Percentiles rank a stretch among this genome's conserved stretches.
Conservation (phyloP, 1,284 basidiomycete genomes). For the Trichosporon asahii region DNA sequence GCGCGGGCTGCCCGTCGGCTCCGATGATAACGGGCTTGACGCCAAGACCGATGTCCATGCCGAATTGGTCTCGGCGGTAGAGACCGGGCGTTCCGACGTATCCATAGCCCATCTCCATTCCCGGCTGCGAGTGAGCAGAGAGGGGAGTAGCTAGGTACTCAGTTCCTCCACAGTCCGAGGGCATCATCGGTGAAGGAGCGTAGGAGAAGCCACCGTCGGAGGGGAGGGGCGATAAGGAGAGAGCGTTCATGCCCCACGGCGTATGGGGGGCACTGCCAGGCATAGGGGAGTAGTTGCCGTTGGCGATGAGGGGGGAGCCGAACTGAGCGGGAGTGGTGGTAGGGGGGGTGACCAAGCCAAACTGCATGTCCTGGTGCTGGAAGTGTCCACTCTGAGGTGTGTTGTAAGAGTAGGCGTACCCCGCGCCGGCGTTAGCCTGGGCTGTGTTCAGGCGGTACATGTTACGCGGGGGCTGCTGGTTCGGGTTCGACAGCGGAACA, state of each 20-base stretch:
- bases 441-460: slow-evolving; percentile 13
- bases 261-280: slow-evolving; percentile 11
- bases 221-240: slow-evolving; percentile 15
- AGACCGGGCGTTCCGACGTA: slow-evolving; percentile 13
- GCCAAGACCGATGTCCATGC: slow-evolving; percentile 14
- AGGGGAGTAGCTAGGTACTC: background rate
- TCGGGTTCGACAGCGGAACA: background rate
- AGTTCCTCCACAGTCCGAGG: slow-evolving; percentile 13
- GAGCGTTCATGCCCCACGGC: slow-evolving; percentile 23
- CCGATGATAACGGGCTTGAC: slow-evolving; percentile 21
- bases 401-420: slow-evolving; percentile 1
- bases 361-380: slow-evolving; percentile 16
- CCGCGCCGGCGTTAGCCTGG: background rate
- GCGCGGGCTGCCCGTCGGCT: slow-evolving; percentile 23
- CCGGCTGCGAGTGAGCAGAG: slow-evolving; percentile 6
- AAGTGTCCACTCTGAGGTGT: slow-evolving; percentile 15
- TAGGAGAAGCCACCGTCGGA: slow-evolving; percentile 15
- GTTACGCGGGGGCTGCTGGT: slow-evolving; percentile 18
- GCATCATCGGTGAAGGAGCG: slow-evolving; percentile 17
- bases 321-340: slow-evolving; percentile 18
- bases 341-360: slow-evolving; percentile 23
- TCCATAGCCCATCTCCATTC: slow-evolving; percentile 12
- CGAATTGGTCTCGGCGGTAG: slow-evolving; percentile 12
- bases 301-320: slow-evolving; percentile 20
- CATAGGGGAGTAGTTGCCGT: slow-evolving; percentile 14